A percentile compares a stretch with the other conserved stretches of the same genome.
These are phyloP conservation scores for Moesziomyces parantarcticus DNA, from an alignment of 1,284 basidiomycete species.

Conservation along the genomic window DNA sequence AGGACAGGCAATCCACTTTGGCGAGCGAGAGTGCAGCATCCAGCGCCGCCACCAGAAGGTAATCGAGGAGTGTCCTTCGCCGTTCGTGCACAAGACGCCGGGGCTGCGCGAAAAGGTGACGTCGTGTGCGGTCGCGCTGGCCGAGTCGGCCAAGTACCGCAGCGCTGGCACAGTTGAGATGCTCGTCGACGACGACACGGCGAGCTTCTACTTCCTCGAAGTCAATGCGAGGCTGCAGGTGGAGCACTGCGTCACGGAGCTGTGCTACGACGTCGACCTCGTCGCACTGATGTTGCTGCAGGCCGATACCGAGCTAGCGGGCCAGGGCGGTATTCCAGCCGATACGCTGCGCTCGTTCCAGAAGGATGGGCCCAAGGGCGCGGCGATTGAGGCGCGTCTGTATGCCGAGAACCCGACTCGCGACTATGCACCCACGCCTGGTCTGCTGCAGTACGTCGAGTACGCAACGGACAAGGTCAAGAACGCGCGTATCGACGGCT, in stretches of 20 bases:
- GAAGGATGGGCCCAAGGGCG: slow-evolving; percentile 55
- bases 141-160: slow-evolving; percentile 72
- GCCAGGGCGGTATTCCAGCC: slow-evolving; percentile 68
- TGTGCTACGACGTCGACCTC: slow-evolving; percentile 66
- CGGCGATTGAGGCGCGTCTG: slow-evolving; percentile 75
- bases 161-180: slow-evolving; percentile 79
- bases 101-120: slow-evolving; percentile 70
- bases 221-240: slow-evolving; percentile 81
- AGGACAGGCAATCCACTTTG: slow-evolving; percentile 74
- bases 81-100: slow-evolving; percentile 69
- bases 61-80: slow-evolving; percentile 77
- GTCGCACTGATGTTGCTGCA: slow-evolving; percentile 77
- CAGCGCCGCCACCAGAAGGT: slow-evolving; percentile 81
- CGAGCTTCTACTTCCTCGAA: slow-evolving; percentile 78
- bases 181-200: slow-evolving; percentile 74
- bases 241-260: slow-evolving; percentile 77
- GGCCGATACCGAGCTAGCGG: slow-evolving; percentile 64
- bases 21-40: slow-evolving; percentile 74
- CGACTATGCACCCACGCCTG: slow-evolving; percentile 75
- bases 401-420: slow-evolving; percentile 77
- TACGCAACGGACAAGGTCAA: slow-evolving; percentile 11
- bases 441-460: slow-evolving; percentile 72
- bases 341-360: slow-evolving; percentile 65
- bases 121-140: slow-evolving; percentile 72
- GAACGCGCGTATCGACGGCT: slow-evolving; percentile 73